A percentile compares a stretch with the other conserved stretches of the same genome.
phyloP scores from a whole-genome alignment of 305 asterid genomes.

The Fraxinus albicans region DNA sequence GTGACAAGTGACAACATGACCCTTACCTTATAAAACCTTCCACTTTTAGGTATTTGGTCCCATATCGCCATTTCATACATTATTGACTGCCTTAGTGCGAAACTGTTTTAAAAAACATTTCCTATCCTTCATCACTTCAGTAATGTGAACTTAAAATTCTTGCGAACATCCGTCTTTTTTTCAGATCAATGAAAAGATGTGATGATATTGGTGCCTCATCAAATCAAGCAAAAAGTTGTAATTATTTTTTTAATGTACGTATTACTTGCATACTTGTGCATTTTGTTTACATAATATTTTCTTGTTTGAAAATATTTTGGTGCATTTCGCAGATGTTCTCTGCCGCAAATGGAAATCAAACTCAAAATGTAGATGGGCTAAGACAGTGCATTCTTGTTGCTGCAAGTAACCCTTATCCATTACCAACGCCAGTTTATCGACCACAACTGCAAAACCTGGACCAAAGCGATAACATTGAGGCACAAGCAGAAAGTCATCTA shows the following conservation, averaged over 20 bases:
- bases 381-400: constrained; percentile 91
- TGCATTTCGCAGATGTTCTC: constrained; percentile 65
- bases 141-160: not conserved
- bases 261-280: not conserved
- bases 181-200: not conserved
- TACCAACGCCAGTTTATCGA: constrained; percentile 80
- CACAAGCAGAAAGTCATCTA: constrained; percentile 59
- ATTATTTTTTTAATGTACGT: not conserved
- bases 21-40: not conserved
- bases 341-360: constrained; percentile 55
- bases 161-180: not conserved
- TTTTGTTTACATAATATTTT: not conserved
- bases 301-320: constrained; percentile 18
- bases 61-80: not conserved
- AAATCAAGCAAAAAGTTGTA: not conserved
- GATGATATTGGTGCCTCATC: not conserved
- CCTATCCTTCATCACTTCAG: not conserved
- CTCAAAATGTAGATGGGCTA: constrained; percentile 67
- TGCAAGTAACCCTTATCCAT: constrained; percentile 90
- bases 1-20: not conserved
- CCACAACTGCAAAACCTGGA: constrained; percentile 61
- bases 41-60: not conserved
- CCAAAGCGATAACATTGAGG: constrained; percentile 51
- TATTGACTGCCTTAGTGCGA: not conserved
- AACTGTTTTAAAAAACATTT: not conserved